Evolutionary conservation across 768 basidiomycete genomes (phyloP).

Genomic region (Naganishia onofrii): DNA sequence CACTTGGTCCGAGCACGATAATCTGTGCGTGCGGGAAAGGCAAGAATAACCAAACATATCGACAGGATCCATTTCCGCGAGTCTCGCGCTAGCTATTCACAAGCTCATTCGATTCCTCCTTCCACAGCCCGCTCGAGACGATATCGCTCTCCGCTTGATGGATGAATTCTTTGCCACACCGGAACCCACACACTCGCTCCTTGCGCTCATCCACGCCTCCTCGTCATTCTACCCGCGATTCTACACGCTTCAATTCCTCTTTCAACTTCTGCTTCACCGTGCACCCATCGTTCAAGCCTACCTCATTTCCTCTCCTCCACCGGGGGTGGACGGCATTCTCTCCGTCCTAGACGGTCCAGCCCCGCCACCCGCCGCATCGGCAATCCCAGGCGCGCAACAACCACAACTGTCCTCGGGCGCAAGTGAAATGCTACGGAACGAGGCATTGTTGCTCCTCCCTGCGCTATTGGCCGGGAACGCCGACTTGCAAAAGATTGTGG

Average conservation of each 20-base stretch:
- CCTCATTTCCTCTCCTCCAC: constrained; percentile 73
- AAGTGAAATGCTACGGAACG: constrained; percentile 54
- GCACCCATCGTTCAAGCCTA: constrained; percentile 80
- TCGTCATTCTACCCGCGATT: constrained; percentile 80
- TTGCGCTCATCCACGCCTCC: constrained; percentile 69
- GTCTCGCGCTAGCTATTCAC: background rate
- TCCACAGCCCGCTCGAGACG: constrained; percentile 56
- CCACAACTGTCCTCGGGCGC: constrained; percentile 43
- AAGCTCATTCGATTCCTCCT: background rate
- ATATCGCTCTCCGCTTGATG: constrained; percentile 78
- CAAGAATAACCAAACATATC: no score
- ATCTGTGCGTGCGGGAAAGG: no score
- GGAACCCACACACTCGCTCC: constrained; percentile 69
- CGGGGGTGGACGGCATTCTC: constrained; percentile 61
- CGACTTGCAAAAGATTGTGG: constrained; percentile 93
- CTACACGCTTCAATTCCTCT: constrained; percentile 75
- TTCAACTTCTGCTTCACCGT: constrained; percentile 75
- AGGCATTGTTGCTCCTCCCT: constrained; percentile 79
- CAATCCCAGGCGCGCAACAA: constrained; percentile 15
- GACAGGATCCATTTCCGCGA: no score
- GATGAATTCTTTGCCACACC: constrained; percentile 70
- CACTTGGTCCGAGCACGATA: no score
- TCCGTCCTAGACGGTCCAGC: constrained; percentile 37
- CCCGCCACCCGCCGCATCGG: background rate
- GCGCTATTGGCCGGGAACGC: constrained; percentile 77